Base-by-base conservation (phyloP, 2,329 filamentous ascomycete genomes). In the Didymella glomerata region DNA sequence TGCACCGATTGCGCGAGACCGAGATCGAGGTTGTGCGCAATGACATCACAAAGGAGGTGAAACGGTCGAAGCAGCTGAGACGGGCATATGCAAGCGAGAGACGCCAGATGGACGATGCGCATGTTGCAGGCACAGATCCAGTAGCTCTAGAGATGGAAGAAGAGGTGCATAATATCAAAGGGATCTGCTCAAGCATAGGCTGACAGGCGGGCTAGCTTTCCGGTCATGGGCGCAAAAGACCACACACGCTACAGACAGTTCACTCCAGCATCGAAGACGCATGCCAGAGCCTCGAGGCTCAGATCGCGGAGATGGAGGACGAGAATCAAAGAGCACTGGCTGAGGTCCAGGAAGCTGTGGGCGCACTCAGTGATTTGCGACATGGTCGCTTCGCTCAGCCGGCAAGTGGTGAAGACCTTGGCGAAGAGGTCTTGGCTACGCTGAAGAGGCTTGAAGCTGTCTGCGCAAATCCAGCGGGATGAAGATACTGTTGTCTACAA, bases 351-450 rank as follows among this genome's bases (percentile, higher is more conserved):
- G 83, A 86, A 55, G 88, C 84, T 0, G 84, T 95, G 16, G 89
- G 89, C 30, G 86, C 85, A 47, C 80, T 97, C 73, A 96, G 92
- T 76, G 91, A 96, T 76, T 82, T 96, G 54, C 87, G 91, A 45
- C 94, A 95, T 70, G 92, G 93, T 36, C 88, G 88, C 54, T 84
- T 95, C 57, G 76, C 78, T 38, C 79, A 78, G 24, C 74, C 79
- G 24, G 73, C 76, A 22, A 79, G 77, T 11, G 83, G 85, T 34
- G 90, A 90, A 63, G 76, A 82, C 22, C 78, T 93, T 30, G 82
- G 82, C 25, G 83, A 86, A 46, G 88, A 93, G 65, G 85, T 92
- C 28, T 79, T 92, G 18, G 85, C 88, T 46, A 88, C 88, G 6
- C 79, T 95, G 34, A 80, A 82, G 61, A 83, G 84, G 61, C 80